Base-by-base conservation (phyloP, 2,329 filamentous ascomycete genomes). In the Talaromyces piceae region DNA sequence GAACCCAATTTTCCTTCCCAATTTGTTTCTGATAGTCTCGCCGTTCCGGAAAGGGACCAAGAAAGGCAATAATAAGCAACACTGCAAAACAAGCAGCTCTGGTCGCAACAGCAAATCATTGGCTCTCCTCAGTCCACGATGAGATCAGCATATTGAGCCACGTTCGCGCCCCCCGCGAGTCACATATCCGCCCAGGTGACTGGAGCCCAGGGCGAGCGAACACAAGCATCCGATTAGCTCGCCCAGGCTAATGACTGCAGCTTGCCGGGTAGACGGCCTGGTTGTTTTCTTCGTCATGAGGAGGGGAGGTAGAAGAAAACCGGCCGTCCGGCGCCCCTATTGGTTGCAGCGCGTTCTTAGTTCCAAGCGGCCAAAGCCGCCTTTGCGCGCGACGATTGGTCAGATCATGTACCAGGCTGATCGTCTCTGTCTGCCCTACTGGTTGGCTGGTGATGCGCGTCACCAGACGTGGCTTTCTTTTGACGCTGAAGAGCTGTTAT, bases 401-500 rank as follows among this genome's bases (percentile, higher is more conserved):
- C 20, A 12, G 23, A 18, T 6, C 39, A 22, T 22, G 20, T 37
- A 7, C 20, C 20, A 13, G 13, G 39, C 39, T 25, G 39, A 43
- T 43, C 39, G 20, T 39, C 33, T 7, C n/a, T 12, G 13, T 16
- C 8, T 7, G n/a, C 33, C 6, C 37, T 9, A 18, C 20, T 22
- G 37, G 16, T 43, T 43, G 39, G 39, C 47, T 30, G 33, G 37
- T 26, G 39, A 41, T 43, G 37, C 39, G 26, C 7, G n/a, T n/a
- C n/a, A n/a, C n/a, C n/a, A n/a, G n/a, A n/a, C n/a, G n/a, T n/a
- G n/a, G n/a, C n/a, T 11, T 41, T 6, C 26, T 49, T 18, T 26
- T 43, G 47, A 44, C 25, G 33, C 41, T 23, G 23, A n/a, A 44
- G 39, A 49, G 23, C 16, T 49, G 18, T 48, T 49, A 25, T 43